phyloP scores from a whole-genome alignment of 345 rosid genomes.

The Citrus unshiu region DNA sequence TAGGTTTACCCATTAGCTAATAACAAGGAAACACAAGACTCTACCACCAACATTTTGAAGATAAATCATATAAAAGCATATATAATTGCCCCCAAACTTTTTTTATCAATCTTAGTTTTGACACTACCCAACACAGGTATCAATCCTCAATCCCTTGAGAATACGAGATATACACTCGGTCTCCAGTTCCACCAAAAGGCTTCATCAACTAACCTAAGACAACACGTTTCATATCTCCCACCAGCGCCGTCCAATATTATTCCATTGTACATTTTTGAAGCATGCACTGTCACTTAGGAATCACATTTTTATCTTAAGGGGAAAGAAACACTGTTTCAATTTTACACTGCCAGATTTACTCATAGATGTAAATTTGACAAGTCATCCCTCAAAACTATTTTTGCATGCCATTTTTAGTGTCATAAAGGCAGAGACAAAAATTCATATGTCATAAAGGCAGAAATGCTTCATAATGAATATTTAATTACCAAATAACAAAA shows the following conservation, averaged over 20 bases:
- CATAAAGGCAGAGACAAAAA: neutral
- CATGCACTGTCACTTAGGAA: neutral
- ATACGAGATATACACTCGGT: neutral
- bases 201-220: neutral
- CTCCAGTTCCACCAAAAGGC: neutral
- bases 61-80: neutral
- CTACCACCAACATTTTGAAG: neutral
- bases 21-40: neutral
- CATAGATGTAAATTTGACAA: neutral
- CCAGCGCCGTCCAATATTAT: neutral
- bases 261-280: neutral
- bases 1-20: neutral
- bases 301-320: neutral
- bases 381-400: neutral
- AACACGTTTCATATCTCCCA: neutral
- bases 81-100: neutral
- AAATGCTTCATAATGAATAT: no score
- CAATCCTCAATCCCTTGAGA: no score
- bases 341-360: neutral
- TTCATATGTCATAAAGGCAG: no score
- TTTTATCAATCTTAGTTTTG: neutral
- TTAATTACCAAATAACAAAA: no score
- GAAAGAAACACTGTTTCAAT: neutral
- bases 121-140: neutral
- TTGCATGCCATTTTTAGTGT: no score